Evolutionary conservation across 352 stramenopile genomes (phyloP), one percentile per base, ranked within the genome.

Genomic region (Vaucheria bursata): DNA sequence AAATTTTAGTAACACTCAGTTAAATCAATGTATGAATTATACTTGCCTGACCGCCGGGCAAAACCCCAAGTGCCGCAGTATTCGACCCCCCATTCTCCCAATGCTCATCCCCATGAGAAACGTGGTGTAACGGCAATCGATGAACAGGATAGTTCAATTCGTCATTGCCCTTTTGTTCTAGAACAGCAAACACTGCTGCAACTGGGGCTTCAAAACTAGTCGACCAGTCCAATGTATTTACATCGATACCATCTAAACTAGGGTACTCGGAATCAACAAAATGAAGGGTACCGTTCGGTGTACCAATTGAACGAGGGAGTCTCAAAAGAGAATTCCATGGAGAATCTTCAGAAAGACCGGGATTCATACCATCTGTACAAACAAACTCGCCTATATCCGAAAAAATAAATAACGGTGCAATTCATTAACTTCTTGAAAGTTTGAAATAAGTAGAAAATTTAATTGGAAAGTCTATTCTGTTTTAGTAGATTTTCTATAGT

Each of bases 11-110:
- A n/a, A n/a, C n/a, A n/a, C n/a, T n/a, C n/a, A n/a, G n/a, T n/a
- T n/a, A n/a, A n/a, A n/a, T n/a, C n/a, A n/a, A n/a, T n/a, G n/a
- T n/a, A n/a, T n/a, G n/a, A n/a, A n/a, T n/a, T n/a, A n/a, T n/a
- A n/a, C n/a, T n/a, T 36, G 79, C 35, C 68, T 81, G 76, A 1
- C 49, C 76, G 70, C 75, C 79, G 8, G 75, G 67, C 0, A 81
- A 40, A 38, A 76, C n/a, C 12, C 76, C 76, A 37, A 81, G 59
- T 8, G 70, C 45, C 8, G 76, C 45, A 33, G 34, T 59, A 1
- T 37, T 71, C 66, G 53, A 52, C 25, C 40, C 68, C 8, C 40
- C 29, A 12, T 38, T 71, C 37, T 35, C 45, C n/a, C n/a, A n/a
- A 40, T 52, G 40, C 12, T 12, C n/a, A 25, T 25, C 45, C 12